These are phyloP conservation scores for Avena sativa DNA, from an alignment of 176 grass and related monocot genomes.

Conservation along the genomic window DNA sequence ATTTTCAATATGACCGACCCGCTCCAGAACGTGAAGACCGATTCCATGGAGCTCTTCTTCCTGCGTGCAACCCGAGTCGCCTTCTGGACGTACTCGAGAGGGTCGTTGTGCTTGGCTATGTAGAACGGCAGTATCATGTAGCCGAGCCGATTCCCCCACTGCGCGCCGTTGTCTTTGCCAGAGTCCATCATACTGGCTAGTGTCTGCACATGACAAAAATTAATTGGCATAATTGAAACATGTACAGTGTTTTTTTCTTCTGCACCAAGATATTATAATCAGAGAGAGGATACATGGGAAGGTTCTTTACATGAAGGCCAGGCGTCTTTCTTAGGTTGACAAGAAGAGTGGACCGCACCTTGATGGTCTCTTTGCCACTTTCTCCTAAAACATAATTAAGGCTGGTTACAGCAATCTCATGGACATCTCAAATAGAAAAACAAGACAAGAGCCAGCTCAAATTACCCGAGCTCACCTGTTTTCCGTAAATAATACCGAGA, in stretches of 20 bases:
- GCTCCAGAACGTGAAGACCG: constrained; percentile 68
- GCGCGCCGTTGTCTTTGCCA: constrained; percentile 44
- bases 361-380: constrained; percentile 44
- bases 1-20: constrained; percentile 56
- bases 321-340: constrained; percentile 71
- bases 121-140: constrained; percentile 68
- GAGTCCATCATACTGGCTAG: constrained; percentile 75
- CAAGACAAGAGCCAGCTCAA: background rate
- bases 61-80: constrained; percentile 52
- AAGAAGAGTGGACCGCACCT: constrained; percentile 71
- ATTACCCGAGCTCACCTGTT: constrained; percentile 48
- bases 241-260: background rate
- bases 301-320: constrained; percentile 62
- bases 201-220: constrained; percentile 39
- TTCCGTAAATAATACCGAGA: constrained; percentile 70
- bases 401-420: background rate
- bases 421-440: background rate
- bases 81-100: constrained; percentile 63
- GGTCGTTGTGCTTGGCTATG: constrained; percentile 56
- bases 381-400: constrained; percentile 27
- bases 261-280: background rate
- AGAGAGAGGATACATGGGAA: background rate
- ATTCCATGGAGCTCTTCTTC: constrained; percentile 89
- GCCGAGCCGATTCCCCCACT: constrained; percentile 79
- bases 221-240: background rate